Percentiles rank a stretch among this genome's conserved stretches.
phyloP scores from a whole-genome alignment of 306 rosid species.

The Oxytropis ochrocephala region DNA sequence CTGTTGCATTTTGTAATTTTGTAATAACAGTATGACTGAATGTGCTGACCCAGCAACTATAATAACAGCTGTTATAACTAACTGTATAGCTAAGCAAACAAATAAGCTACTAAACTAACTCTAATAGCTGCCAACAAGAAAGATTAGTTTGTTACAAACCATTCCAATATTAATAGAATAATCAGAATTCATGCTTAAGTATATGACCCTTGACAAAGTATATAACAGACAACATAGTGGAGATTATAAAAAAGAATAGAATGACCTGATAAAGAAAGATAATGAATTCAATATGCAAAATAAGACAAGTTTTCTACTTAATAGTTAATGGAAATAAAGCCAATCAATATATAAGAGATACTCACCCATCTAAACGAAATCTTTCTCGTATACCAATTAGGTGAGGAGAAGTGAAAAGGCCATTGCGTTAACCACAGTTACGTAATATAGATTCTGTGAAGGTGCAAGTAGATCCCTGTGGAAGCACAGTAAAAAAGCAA shows the following conservation, averaged over 20 bases:
- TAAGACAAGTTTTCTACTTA: neutral
- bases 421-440: no score
- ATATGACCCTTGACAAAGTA: neutral
- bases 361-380: no score
- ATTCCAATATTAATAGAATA: neutral
- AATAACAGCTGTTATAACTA: neutral
- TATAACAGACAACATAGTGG: neutral
- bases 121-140: neutral
- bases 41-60: neutral
- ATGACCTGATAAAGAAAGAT: neutral
- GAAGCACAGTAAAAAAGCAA: no score
- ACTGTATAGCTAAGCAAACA: neutral
- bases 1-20: no score
- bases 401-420: no score
- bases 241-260: neutral
- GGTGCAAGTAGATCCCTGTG: no score
- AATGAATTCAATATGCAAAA: conserved; percentile 4
- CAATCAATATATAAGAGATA: no score
- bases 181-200: no score
- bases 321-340: no score
- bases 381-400: no score
- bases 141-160: neutral
- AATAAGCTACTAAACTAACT: neutral
- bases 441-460: no score
- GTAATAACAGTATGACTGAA: neutral